Evolutionary conservation across 257 asterid genomes (phyloP).

Genomic region (Plantago ovata): DNA sequence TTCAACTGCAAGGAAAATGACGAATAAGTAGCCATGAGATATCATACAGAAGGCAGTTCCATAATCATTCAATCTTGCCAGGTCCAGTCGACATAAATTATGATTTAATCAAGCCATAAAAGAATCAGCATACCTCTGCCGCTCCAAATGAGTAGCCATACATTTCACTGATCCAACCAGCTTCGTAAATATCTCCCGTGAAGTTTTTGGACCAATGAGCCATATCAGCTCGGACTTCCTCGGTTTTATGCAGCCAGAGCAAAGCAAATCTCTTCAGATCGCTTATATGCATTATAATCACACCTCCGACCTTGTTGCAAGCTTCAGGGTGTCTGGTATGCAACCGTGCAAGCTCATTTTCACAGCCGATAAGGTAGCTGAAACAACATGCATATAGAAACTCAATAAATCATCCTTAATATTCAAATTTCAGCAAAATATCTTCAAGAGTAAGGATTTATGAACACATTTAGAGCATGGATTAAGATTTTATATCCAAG

Average conservation of each 20-base stretch:
- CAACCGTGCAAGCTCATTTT: constrained; percentile 80
- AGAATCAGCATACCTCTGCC: constrained; percentile 61
- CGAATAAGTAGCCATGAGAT: neutral
- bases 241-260: constrained; percentile 93
- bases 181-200: constrained; percentile 89
- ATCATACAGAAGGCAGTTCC: neutral
- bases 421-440: neutral
- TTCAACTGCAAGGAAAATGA: constrained; percentile 53
- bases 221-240: constrained; percentile 86
- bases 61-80: neutral
- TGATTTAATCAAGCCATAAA: neutral
- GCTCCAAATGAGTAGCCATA: constrained; percentile 99
- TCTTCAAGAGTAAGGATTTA: neutral
- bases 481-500: neutral
- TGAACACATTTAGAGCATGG: neutral
- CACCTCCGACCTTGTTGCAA: constrained; percentile 97
- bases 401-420: neutral
- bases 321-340: constrained; percentile 89
- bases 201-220: constrained; percentile 83
- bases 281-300: constrained; percentile 77
- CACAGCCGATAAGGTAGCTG: constrained; percentile 96
- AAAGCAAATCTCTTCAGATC: constrained; percentile 78
- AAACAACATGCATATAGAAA: constrained; percentile 6
- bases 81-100: neutral
- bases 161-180: constrained; percentile 99